These are phyloP conservation scores for Pythium biforme DNA, from an alignment of 352 stramenopile genomes.

Conservation along the genomic window DNA sequence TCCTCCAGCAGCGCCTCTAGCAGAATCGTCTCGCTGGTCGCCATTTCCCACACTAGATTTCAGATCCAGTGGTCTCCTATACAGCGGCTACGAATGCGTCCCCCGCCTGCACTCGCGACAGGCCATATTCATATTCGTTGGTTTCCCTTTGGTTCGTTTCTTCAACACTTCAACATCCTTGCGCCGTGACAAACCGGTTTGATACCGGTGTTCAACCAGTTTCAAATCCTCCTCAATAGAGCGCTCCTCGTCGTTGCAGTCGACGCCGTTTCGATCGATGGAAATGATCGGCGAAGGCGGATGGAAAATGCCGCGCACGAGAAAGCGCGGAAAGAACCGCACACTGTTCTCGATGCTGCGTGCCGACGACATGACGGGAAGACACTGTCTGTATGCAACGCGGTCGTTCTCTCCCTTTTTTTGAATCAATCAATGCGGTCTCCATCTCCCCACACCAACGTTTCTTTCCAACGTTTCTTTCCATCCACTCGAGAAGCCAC, in stretches of 20 bases:
- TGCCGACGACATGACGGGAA: too few relatives aligned
- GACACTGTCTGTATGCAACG: too few relatives aligned
- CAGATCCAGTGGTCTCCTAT: too few relatives aligned
- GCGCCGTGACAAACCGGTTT: conserved; percentile 3
- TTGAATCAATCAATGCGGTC: too few relatives aligned
- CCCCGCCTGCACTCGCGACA: too few relatives aligned
- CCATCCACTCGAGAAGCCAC: background rate
- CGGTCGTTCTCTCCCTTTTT: too few relatives aligned
- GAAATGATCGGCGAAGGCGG: background rate
- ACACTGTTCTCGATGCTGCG: too few relatives aligned
- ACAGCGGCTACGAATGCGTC: too few relatives aligned
- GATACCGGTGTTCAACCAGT: conserved; percentile 16
- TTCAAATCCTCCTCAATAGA: background rate
- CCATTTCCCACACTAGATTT: too few relatives aligned
- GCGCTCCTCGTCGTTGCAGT: background rate
- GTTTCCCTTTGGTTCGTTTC: background rate
- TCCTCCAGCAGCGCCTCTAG: conserved; percentile 28
- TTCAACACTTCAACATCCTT: conserved; percentile 5
- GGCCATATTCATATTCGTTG: background rate
- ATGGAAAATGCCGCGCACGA: background rate
- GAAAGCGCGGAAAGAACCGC: conserved; percentile 5
- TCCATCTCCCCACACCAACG: background rate
- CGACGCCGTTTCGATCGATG: background rate
- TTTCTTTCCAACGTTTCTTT: conserved; percentile 2
- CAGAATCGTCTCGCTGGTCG: conserved; percentile 24